A percentile compares a stretch with the other conserved stretches of the same genome.
phyloP scores from a whole-genome alignment of 352 stramenopile species.

The Phytophthora lateralis region DNA sequence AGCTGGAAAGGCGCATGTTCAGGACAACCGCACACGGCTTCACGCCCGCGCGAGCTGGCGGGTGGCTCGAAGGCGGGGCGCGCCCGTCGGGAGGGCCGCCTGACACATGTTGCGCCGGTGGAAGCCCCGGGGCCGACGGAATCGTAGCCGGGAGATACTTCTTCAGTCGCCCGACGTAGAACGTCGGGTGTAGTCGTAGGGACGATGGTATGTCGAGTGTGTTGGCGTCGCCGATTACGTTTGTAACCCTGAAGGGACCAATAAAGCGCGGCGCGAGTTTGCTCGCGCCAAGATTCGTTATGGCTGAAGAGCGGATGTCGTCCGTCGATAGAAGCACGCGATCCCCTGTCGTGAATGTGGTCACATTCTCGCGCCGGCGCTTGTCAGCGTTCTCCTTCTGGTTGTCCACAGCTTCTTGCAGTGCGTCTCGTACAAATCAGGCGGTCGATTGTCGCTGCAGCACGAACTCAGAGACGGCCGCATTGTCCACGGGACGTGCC shows the following conservation, averaged over 20 bases:
- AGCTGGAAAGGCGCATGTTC: not conserved
- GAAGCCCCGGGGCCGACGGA: not conserved
- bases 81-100: not conserved
- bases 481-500: not conserved
- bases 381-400: not conserved
- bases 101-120: not conserved
- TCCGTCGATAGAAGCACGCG: not conserved
- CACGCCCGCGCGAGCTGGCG: not conserved
- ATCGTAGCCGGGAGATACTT: constrained; percentile 11
- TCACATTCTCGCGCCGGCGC: not conserved
- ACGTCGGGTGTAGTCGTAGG: constrained; percentile 32
- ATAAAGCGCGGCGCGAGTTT: constrained; percentile 4
- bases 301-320: not conserved
- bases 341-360: not conserved
- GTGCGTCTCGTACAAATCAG: too few relatives aligned
- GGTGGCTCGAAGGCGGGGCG: not conserved
- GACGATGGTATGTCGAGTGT: constrained; percentile 14
- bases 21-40: not conserved
- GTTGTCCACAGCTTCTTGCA: not conserved
- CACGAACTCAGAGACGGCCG: not conserved
- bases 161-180: constrained; percentile 37
- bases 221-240: constrained; percentile 9
- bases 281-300: not conserved
- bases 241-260: too few relatives aligned
- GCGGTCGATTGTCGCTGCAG: too few relatives aligned